phyloP scores from a whole-genome alignment of 2,329 filamentous ascomycete genomes.

The Calonectria henricotiae region DNA sequence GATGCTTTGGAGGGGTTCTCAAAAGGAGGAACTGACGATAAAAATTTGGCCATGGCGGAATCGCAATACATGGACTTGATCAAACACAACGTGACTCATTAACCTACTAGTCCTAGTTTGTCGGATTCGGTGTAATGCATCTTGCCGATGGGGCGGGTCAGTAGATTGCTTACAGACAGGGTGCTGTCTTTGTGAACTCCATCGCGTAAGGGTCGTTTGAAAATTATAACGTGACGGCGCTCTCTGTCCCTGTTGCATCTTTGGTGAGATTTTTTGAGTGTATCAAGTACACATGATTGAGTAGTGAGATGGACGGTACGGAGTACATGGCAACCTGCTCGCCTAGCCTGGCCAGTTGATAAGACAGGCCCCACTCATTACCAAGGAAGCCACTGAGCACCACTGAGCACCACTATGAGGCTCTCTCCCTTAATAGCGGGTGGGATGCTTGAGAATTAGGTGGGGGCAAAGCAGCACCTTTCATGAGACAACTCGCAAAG shows the following conservation, averaged over 20 bases:
- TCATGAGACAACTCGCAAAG: neutral
- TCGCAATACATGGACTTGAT: neutral
- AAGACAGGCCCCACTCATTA: neutral
- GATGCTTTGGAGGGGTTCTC: neutral
- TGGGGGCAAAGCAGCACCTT: too few species aligned
- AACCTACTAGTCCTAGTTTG: slow-evolving; percentile 9
- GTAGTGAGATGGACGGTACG: too few species aligned
- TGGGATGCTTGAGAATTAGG: neutral
- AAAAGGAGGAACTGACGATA: too few species aligned
- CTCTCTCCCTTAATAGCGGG: neutral
- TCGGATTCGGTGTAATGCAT: neutral
- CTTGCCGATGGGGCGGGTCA: neutral
- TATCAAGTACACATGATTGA: neutral
- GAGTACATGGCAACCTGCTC: too few species aligned
- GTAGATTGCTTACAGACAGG: neutral
- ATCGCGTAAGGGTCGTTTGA: too few species aligned
- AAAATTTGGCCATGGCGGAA: neutral
- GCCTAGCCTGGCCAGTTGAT: too few species aligned
- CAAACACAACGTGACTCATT: slow-evolving; percentile 9
- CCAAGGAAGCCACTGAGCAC: too few species aligned
- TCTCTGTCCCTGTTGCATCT: neutral
- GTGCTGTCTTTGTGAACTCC: neutral
- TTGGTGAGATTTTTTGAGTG: neutral
- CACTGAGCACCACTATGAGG: too few species aligned
- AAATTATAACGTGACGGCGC: too few species aligned